phyloP scores from a whole-genome alignment of 495 filamentous ascomycete species.

The Aspergillus ellipticus region DNA sequence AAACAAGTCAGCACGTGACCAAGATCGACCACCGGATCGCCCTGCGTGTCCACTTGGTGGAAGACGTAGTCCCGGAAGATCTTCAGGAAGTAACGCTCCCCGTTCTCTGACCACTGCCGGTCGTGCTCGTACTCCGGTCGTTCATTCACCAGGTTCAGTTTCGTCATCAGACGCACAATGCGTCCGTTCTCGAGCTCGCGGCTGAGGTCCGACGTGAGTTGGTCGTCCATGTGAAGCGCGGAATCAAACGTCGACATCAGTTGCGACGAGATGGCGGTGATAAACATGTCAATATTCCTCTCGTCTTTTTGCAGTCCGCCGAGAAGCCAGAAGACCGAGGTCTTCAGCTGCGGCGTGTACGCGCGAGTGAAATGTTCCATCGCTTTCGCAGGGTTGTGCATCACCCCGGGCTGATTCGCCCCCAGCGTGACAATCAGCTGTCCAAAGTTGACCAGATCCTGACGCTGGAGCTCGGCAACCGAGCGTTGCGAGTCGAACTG shows the following conservation, averaged over 20 bases:
- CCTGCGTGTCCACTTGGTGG: constrained; percentile 83
- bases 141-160: constrained; percentile 82
- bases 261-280: constrained; percentile 71
- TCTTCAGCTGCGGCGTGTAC: constrained; percentile 71
- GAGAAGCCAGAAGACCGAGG: constrained; percentile 74
- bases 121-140: constrained; percentile 78
- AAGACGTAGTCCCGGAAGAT: constrained; percentile 97
- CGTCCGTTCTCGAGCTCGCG: constrained; percentile 91
- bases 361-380: constrained; percentile 68
- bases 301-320: constrained; percentile 45
- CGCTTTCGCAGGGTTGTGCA: constrained; percentile 54
- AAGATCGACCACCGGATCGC: constrained; percentile 74
- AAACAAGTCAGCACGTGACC: constrained; percentile 79
- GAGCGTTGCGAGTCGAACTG: constrained; percentile 65
- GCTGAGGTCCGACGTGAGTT: constrained; percentile 61
- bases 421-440: constrained; percentile 76
- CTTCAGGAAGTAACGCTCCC: constrained; percentile 85
- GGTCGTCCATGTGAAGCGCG: constrained; percentile 70
- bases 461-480: constrained; percentile 73
- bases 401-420: constrained; percentile 54
- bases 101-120: constrained; percentile 78
- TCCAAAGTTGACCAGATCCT: constrained; percentile 85
- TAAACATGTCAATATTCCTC: constrained; percentile 74
- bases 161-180: constrained; percentile 74
- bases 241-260: constrained; percentile 67